Base-by-base conservation (phyloP, 805 yeast species). In the Candida ovalis region DNA sequence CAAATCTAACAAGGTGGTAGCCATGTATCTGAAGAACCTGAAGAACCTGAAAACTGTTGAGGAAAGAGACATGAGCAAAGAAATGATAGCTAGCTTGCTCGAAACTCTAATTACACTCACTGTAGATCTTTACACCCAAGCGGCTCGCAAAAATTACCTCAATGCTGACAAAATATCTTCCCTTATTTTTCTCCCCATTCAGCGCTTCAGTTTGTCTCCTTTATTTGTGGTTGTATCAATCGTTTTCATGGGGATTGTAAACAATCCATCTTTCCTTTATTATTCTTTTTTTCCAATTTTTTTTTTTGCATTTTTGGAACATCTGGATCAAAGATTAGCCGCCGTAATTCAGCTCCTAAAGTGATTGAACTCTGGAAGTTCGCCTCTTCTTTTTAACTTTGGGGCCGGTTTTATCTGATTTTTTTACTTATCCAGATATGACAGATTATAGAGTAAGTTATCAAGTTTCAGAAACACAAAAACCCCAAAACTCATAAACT, bases 371-470 rank as follows among this genome's bases (percentile, higher is more conserved):
- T n/a, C n/a, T n/a, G n/a, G n/a, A n/a, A n/a, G n/a, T n/a, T n/a
- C n/a, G n/a, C n/a, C n/a, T n/a, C n/a, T n/a, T n/a, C n/a, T n/a
- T n/a, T n/a, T n/a, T n/a, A n/a, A n/a, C n/a, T n/a, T n/a, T n/a
- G n/a, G n/a, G n/a, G n/a, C n/a, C 30, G 30, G 30, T 27, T 27
- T 8, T 12, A 8, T 8, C 8, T 12, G 8, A 8, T 7, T 30
- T 17, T 30, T 30, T 6, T 5, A 30, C 5, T 15, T 21, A 21
- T 30, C 2, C 8, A 12, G 24, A 19, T n/a, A 41, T 41, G 44
- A 41, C 44, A 13, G 44, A 30, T 12, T 41, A 30, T 21, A 30
- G 30, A 30, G 44, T 41, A 30, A 30, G 37, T 41, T 41, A 25
- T 10, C 35, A 5, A 15, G 15, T 30, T 30, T 30, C n/a, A 30